Percentiles rank a stretch among this genome's conserved stretches.
phyloP scores from a whole-genome alignment of 805 yeast species.

The Yarrowia osloensis region DNA sequence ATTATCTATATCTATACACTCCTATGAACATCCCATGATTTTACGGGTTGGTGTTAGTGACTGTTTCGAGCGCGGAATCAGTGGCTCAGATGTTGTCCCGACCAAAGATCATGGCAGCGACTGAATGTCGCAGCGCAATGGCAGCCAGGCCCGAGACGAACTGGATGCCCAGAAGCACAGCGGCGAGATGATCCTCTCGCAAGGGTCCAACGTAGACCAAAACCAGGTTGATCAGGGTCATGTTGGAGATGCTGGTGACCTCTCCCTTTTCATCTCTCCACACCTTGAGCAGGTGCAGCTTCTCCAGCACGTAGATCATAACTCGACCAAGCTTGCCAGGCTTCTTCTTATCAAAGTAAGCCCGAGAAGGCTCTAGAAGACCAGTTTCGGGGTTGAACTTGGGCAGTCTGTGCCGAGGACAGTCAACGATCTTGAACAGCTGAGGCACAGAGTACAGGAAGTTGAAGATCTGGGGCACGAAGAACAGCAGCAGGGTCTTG shows the following conservation, averaged over 20 bases:
- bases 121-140: slow-evolving; percentile 71
- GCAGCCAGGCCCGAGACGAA: slow-evolving; percentile 65
- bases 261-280: slow-evolving; percentile 41
- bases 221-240: slow-evolving; percentile 82
- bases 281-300: slow-evolving; percentile 52
- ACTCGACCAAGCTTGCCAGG: slow-evolving; percentile 34
- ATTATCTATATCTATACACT: slow-evolving; percentile 6
- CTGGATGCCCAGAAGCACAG: slow-evolving; percentile 61
- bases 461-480: slow-evolving; percentile 88
- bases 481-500: slow-evolving; percentile 81
- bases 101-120: slow-evolving; percentile 86
- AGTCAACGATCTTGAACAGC: slow-evolving; percentile 78
- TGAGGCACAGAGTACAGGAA: slow-evolving; percentile 93
- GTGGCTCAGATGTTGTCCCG: slow-evolving; percentile 65
- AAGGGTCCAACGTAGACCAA: slow-evolving; percentile 89
- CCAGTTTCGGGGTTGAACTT: slow-evolving; percentile 67
- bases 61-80: not conserved
- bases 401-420: slow-evolving; percentile 96
- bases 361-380: slow-evolving; percentile 68
- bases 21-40: not conserved
- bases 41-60: not conserved
- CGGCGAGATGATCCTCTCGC: slow-evolving; percentile 77
- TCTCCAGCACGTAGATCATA: slow-evolving; percentile 52
- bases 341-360: slow-evolving; percentile 39
- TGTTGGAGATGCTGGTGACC: slow-evolving; percentile 61